Conservation (phyloP, 2,329 filamentous ascomycete species). For the Colletotrichum tropicale region DNA sequence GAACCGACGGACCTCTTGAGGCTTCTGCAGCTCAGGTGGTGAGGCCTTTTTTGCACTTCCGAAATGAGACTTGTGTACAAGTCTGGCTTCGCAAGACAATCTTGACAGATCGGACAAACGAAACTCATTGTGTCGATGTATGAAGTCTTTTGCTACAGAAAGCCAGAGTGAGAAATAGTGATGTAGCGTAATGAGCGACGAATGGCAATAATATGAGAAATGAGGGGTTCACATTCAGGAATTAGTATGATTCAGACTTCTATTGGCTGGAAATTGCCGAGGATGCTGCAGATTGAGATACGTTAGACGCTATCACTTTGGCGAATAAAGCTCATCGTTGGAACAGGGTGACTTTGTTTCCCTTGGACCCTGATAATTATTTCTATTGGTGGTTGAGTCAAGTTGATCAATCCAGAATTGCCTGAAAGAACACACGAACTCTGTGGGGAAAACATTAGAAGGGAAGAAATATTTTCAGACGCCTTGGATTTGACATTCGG, state of each 20-base stretch:
- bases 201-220: neutral
- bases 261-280: neutral
- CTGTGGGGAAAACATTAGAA: no score
- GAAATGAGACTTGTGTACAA: fast-evolving
- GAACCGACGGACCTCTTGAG: neutral
- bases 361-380: neutral
- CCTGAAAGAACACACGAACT: neutral
- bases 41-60: fast-evolving
- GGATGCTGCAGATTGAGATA: neutral
- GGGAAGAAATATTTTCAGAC: no score
- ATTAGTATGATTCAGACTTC: neutral
- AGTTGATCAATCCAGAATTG: fast-evolving
- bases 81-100: neutral
- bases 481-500: no score
- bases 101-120: fast-evolving
- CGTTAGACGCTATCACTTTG: neutral
- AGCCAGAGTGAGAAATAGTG: neutral
- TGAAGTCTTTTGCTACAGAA: neutral
- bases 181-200: neutral
- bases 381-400: fast-evolving
- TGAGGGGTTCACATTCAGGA: neutral
- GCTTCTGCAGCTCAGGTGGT: neutral
- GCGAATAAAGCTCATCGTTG: fast-evolving
- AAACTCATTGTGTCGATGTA: neutral
- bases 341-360: fast-evolving